phyloP scores from a whole-genome alignment of 441 rosid species.

The Viola pubescens region DNA sequence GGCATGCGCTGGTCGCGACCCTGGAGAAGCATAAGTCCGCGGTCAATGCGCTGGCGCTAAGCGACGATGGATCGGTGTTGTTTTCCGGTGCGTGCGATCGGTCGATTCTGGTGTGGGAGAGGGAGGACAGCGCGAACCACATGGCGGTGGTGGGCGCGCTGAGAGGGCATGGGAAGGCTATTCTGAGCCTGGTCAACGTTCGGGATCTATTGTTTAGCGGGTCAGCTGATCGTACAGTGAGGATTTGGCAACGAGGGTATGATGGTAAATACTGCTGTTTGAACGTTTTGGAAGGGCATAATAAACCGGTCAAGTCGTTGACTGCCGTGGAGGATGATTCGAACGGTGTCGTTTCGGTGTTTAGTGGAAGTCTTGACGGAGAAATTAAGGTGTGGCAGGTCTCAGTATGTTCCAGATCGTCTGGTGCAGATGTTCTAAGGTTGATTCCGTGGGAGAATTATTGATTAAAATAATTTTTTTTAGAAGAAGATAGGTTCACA shows the following conservation, averaged over 20 bases:
- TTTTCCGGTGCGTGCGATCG: conserved; percentile 96
- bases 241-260: conserved; percentile 61
- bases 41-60: conserved; percentile 69
- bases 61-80: conserved; percentile 58
- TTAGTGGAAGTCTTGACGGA: conserved; percentile 76
- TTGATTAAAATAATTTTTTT: neutral
- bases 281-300: conserved; percentile 59
- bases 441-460: neutral
- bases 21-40: conserved; percentile 83
- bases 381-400: conserved; percentile 72
- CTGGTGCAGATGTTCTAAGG: conserved; percentile 8
- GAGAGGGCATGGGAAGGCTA: conserved; percentile 74
- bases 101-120: conserved; percentile 86
- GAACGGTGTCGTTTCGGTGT: conserved; percentile 43
- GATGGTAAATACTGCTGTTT: conserved; percentile 53
- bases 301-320: conserved; percentile 65
- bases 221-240: conserved; percentile 77
- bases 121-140: conserved; percentile 64
- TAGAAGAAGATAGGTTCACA: neutral
- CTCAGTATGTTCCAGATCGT: conserved; percentile 25
- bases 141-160: conserved; percentile 73
- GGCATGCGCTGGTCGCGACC: conserved; percentile 45
- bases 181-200: conserved; percentile 49
- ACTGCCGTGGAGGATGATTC: conserved; percentile 37
- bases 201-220: conserved; percentile 59